Evolutionary conservation across 495 filamentous ascomycete species (phyloP).

Genomic region (Penicillium flavigenum): DNA sequence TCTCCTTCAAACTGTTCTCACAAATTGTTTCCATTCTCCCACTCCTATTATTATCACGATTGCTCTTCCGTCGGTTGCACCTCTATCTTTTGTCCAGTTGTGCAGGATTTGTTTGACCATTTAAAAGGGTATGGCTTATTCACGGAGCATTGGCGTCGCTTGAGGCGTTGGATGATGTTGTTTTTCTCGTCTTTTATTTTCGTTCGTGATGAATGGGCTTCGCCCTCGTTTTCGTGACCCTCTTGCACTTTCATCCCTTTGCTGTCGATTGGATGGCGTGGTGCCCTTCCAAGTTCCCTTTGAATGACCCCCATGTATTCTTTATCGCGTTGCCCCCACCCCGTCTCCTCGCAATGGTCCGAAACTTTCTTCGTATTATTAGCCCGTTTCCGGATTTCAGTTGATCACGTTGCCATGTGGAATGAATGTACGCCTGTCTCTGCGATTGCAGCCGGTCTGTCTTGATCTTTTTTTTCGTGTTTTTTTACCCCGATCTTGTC

Average conservation of each 20-base stretch:
- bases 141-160: neutral
- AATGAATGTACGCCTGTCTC: conserved; percentile 27
- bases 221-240: neutral
- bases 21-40: neutral
- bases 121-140: neutral
- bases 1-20: neutral
- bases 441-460: conserved; percentile 25
- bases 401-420: conserved; percentile 27
- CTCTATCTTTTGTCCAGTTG: neutral
- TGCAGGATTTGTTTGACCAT: conserved; percentile 1
- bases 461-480: conserved; percentile 5
- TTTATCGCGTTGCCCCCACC: conserved; percentile 1
- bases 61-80: neutral
- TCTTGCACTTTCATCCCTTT: neutral
- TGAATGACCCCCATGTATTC: conserved; percentile 10
- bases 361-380: neutral
- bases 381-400: conserved; percentile 5
- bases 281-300: neutral
- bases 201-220: neutral
- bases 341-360: neutral
- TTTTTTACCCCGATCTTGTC: neutral
- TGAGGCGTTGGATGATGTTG: neutral
- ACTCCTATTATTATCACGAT: neutral
- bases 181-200: neutral
- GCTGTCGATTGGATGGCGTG: neutral